Evolutionary conservation across 148 eudicot species (phyloP), one percentile per base, ranked within the genome.

Genomic region (Pharnaceum exiguum): DNA sequence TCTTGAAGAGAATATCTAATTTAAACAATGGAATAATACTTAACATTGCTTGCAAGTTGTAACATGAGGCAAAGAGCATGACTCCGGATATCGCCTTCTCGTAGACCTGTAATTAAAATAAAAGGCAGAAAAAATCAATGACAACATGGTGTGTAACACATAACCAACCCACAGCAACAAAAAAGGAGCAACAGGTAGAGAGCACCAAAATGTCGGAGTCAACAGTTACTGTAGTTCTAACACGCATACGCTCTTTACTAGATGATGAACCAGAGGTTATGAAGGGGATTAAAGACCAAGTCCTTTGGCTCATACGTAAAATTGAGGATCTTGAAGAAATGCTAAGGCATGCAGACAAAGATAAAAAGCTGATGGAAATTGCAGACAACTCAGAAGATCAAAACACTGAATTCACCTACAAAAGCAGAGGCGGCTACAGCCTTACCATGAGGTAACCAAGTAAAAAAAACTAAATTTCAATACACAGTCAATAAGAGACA

Each of bases 231-330:
- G 50, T 57, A 23, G 50, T 57, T 16, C 13, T 57, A 11, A 57
- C 17, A 19, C 37, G 62, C 17, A 57, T 57, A 42, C 50, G 25
- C 37, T 42, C 50, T 23, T 42, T 57, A 30, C 50, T 42, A 3
- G 12, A 57, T 22, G 62, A 42, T 42, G 50, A 57, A 17, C 1
- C 62, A 57, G 50, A 42, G 13, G 44, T 42, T 42, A 15, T 57
- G 38, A 13, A 43, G 36, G 50, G 19, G 4, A 33, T 42, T 18
- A 47, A 57, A 39, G 50, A 43, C 44, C 62, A 57, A 43, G 38
- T 57, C 30, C 21, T 16, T 16, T 2, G 18, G 17, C 29, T 57
- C 26, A 46, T 57, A 26, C 18, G 12, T 8, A 28, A 57, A 27
- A 43, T 57, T 7, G 62, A 57, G 17, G 26, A 42, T 28, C 50